Evolutionary conservation across 1,284 basidiomycete genomes (phyloP), one percentile per base, ranked within the genome.

Genomic region (Malassezia arunalokei): DNA sequence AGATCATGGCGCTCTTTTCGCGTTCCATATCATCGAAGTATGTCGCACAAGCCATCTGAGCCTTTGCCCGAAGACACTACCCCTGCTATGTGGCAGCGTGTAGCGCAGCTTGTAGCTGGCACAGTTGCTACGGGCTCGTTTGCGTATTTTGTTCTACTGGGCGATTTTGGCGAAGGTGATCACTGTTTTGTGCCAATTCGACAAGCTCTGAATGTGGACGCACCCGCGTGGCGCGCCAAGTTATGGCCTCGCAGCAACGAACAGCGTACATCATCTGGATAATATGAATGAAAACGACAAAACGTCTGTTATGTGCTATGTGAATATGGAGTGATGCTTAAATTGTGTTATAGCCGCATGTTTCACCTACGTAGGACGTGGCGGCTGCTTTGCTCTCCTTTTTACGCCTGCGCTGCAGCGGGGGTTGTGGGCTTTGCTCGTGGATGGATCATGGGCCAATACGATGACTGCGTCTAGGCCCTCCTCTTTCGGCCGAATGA

Each of bases 171-270:
- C 9, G 53, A 50, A 14, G 43, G 32, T 5, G 53, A 55, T 28
- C 53, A 55, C 45, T 55, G 53, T 9, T 55, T 55, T 28, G 43
- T 33, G 14, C 53, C 53, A 4, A 52, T 52, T 15, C 50, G 50
- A 15, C 43, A 39, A 6, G 50, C 33, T 35, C 33, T 35, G 11
- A 11, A 35, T 11, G 15, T 35, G 11, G 33, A 35, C 15, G 33
- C 33, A 15, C 33, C 33, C 15, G 33, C 33, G 15, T 35, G 33
- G 33, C 33, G 33, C 33, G 33, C 33, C 11, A 35, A 15, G 15
- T 15, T 35, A 35, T 35, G 33, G 33, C 20, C 20, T 24, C 20
- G 20, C 11, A 35, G 33, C 33, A 15, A 35, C 33, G 15, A 15
- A 35, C 33, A 35, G 5, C 20, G 20, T 24, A 24, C 20, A 24